Evolutionary conservation across 2,329 filamentous ascomycete species (phyloP), one percentile per base, ranked within the genome.

Genomic region (Penicillium hesseltinei): DNA sequence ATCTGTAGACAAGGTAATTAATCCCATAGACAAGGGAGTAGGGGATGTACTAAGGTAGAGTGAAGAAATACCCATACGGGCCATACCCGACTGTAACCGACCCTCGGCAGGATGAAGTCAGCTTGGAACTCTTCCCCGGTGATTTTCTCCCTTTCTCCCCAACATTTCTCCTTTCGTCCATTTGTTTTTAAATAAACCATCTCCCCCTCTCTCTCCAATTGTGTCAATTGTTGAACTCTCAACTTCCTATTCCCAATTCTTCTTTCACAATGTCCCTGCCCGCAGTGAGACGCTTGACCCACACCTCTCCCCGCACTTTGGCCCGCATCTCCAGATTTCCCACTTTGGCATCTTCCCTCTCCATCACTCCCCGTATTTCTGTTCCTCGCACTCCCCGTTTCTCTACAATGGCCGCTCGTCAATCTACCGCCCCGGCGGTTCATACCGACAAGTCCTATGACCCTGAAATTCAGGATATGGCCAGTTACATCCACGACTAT

Each of bases 391-490:
- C 67, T 48, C 67, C 73, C 33, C 66, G 62, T 46, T 79, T 78
- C 62, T 78, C 77, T 45, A 79, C 76, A 59, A 77, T 78, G 70
- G 60, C 75, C 49, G 65, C 76, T 49, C 71, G 75, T 63, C 71
- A 73, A 56, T 73, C 71, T 51, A 69, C 72, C 54, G 70, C 72
- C 31, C 73, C 75, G n/a, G 57, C 72, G 46, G 68, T 70, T 19
- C 66, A 70, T 23, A 63, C 64, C 40, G 66, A 73, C 47, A 71
- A 83, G 74, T 82, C 87, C 66, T 97, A 93, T 77, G 93, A 97
- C 74, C 86, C 89, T 62, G 93, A 97, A 80, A 94, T 97, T 77
- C 88, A 87, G 77, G 92, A 97, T 75, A 96, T 99, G 82, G 93
- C 93, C 62, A 86, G 84, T 78, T 99, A 97, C 79, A 89, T 97